These are phyloP conservation scores for Mallotus nudiflorus DNA, from an alignment of 345 rosid genomes.

Conservation along the genomic window DNA sequence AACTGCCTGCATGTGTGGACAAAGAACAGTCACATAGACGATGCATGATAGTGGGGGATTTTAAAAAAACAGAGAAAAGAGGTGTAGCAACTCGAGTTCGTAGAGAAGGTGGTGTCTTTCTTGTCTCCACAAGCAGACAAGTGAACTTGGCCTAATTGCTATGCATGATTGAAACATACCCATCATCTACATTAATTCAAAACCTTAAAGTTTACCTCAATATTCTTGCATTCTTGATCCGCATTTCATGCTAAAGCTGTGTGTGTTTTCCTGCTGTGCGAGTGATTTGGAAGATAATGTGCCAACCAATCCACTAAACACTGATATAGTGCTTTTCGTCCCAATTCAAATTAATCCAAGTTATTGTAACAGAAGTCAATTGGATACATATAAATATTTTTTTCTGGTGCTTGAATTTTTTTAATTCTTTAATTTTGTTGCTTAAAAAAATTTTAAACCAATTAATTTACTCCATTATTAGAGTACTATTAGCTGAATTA, in stretches of 20 bases:
- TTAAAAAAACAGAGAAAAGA: conserved; percentile 7
- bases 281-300: background rate
- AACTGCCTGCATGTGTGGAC: conserved; percentile 32
- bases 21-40: conserved; percentile 6
- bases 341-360: background rate
- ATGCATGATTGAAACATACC: conserved; percentile 45
- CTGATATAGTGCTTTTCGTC: background rate
- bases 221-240: conserved; percentile 19
- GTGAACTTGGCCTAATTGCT: conserved; percentile 36
- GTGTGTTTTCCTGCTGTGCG: background rate
- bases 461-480: no score
- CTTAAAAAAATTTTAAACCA: no score
- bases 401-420: no score
- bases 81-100: conserved; percentile 25
- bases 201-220: conserved; percentile 26
- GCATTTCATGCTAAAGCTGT: conserved; percentile 18
- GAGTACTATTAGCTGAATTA: background rate
- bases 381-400: background rate
- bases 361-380: background rate
- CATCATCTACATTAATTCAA: conserved; percentile 21
- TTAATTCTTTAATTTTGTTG: no score
- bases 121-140: conserved; percentile 58
- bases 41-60: background rate
- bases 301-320: background rate
- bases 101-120: conserved; percentile 33